Evolutionary conservation across 176 grass and related monocot species (phyloP).

Genomic region (Avena eriantha): DNA sequence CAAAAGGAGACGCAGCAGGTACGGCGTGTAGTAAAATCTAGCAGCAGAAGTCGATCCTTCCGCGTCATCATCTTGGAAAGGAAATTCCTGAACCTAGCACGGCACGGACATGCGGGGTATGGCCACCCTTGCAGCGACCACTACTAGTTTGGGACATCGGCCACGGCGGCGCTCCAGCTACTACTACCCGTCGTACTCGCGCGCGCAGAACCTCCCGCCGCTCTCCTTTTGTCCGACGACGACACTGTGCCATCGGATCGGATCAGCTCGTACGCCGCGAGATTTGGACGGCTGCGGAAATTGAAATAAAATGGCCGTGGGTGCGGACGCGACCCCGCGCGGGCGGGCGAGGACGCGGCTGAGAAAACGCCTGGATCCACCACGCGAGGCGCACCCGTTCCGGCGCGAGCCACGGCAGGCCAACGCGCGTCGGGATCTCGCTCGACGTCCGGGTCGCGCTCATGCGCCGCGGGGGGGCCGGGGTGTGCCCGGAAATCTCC

Average conservation of each 20-base stretch:
- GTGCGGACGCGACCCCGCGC: no score
- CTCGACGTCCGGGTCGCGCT: background rate
- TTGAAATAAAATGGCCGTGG: background rate
- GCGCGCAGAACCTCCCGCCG: background rate
- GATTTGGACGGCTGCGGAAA: background rate
- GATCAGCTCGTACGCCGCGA: no score
- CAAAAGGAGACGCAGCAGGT: background rate
- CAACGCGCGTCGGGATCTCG: slow-evolving; percentile 4
- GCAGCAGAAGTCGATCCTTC: no score
- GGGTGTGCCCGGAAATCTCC: background rate
- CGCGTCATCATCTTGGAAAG: no score
- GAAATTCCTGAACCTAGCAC: no score
- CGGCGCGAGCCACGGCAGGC: background rate
- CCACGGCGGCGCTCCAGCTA: no score
- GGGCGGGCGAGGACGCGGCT: background rate
- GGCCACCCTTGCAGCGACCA: no score
- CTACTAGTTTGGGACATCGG: no score
- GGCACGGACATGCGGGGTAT: no score
- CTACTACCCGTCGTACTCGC: no score
- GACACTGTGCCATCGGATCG: background rate
- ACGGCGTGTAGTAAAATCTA: no score
- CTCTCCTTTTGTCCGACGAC: background rate
- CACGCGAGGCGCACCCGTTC: background rate
- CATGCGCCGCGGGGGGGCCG: background rate
- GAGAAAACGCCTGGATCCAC: background rate